Base-by-base conservation (phyloP, 1,139 yeast species). In the Hansenula lynferdii region DNA sequence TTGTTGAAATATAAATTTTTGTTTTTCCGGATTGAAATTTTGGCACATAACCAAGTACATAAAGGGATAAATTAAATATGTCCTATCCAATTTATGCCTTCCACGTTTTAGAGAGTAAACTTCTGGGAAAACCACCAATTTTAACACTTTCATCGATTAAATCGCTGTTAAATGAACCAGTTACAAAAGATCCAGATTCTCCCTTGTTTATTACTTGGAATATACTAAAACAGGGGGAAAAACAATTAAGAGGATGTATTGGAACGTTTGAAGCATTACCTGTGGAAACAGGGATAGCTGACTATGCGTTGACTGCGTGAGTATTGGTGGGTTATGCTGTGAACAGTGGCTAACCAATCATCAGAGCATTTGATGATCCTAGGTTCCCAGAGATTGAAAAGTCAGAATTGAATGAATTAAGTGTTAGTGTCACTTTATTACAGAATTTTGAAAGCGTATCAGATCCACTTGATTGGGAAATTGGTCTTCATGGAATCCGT, bases 131-230 rank as follows among this genome's bases (percentile, higher is more conserved):
- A 1, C 14, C 34, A 5, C 9, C 24, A 4, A 20, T 12, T 12
- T 12, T 11, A 8, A 17, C 38, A 1, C 17, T 43, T 1, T 6
- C 22, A 0, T 35, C 35, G 5, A 18, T 44, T 29, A 37, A 39
- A 12, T 4, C n/a, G n/a, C 27, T 23, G 4, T 8, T 39, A 16
- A 20, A 22, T n/a, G n/a, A n/a, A 2, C 23, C 20, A 4, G 6
- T 14, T 8, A 17, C 16, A 3, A 34, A 33, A 2, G 55, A 50
- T 6, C 47, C 56, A 8, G 62, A 68, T 33, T 48, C 59, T 0
- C 95, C 97, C 0, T 61, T 92, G 27, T 92, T 92, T 62, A 82
- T 92, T 25, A 90, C 97, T 0, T 92, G 96, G 96, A 79, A 82
- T 56, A 75, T 72, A 34, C 51, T 64, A 35, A 49, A 45, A 14